Base-by-base conservation (phyloP, 1,139 yeast species). In the Zygosaccharomyces pseudobailii region DNA sequence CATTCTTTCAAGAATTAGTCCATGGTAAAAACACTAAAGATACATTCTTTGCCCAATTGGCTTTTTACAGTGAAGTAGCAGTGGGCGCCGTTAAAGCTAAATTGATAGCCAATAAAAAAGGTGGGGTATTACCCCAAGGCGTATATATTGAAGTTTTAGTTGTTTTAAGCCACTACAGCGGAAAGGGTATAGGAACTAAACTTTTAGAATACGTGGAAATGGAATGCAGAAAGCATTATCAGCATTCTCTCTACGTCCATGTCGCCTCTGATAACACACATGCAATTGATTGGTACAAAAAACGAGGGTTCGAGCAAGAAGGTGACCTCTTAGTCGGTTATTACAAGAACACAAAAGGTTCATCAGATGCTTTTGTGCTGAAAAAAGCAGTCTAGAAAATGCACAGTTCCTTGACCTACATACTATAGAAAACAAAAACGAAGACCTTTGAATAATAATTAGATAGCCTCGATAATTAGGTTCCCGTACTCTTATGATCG, bases 71-170 rank as follows among this genome's bases (percentile, higher is more conserved):
- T 13, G 88, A 81, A 54, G 69, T 80, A 10, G 87, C 94, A 9
- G 88, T 87, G 4, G 95, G 90, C 3, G 83, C 81, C 2, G 70
- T 86, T 30, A 79, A 75, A 54, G 81, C 81, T 34, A 75, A 75
- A 55, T 62, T 74, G 3, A 61, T 63, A 10, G 42, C 55, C 5
- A 56, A 50, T 20, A 53, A 49, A 30, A 50, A 50, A 61, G 51
- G 68, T 57, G 52, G 67, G 58, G 57, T 63, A 10, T 56, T 70
- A 3, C 77, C 78, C 1, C 61, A 67, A 9, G 78, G 80, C 4
- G 74, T 86, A 1, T 79, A 84, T 56, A 73, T 87, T 33, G 86
- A 84, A 62, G 73, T 82, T 3, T 65, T 87, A 40, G 87, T 82
- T 0, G 90, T 87, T 6, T 68, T 85, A 53, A 70, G 76, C 36